Conservation (phyloP, 805 yeast genomes). For the Saturnispora galanensis region DNA sequence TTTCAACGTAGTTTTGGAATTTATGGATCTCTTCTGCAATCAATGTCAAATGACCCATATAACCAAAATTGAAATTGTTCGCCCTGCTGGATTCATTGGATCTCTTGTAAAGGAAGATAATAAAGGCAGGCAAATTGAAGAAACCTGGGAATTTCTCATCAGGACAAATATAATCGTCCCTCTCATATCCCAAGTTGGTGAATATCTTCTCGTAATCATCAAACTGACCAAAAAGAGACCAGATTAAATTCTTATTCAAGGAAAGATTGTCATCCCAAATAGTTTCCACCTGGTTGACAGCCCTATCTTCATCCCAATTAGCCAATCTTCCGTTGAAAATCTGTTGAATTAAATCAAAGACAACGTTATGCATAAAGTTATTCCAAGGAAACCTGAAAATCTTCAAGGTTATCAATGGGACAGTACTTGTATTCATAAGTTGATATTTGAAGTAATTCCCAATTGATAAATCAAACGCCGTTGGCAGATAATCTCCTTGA, state of each 20-base stretch:
- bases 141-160: conserved; percentile 23
- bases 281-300: conserved; percentile 26
- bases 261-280: conserved; percentile 41
- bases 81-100: conserved; percentile 25
- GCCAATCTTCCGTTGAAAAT: conserved; percentile 60
- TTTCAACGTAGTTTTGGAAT: conserved; percentile 32
- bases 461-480: conserved; percentile 30
- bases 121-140: conserved; percentile 26
- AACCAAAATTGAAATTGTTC: conserved; percentile 59
- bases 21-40: conserved; percentile 95
- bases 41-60: conserved; percentile 92
- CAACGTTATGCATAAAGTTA: conserved; percentile 93
- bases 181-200: conserved; percentile 1
- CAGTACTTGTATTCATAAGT: conserved; percentile 58
- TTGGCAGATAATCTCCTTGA: conserved; percentile 1
- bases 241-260: conserved; percentile 67
- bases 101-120: conserved; percentile 5
- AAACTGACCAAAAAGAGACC: conserved; percentile 50
- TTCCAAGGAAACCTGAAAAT: conserved; percentile 90
- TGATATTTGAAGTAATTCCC: conserved; percentile 83
- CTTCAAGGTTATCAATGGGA: conserved; percentile 53
- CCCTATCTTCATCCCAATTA: conserved; percentile 30
- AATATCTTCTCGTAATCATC: conserved; percentile 15
- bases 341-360: conserved; percentile 93
- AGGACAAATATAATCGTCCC: conserved; percentile 9